Conservation (phyloP, 2,329 filamentous ascomycete genomes). For the Lachnellula willkommii region DNA sequence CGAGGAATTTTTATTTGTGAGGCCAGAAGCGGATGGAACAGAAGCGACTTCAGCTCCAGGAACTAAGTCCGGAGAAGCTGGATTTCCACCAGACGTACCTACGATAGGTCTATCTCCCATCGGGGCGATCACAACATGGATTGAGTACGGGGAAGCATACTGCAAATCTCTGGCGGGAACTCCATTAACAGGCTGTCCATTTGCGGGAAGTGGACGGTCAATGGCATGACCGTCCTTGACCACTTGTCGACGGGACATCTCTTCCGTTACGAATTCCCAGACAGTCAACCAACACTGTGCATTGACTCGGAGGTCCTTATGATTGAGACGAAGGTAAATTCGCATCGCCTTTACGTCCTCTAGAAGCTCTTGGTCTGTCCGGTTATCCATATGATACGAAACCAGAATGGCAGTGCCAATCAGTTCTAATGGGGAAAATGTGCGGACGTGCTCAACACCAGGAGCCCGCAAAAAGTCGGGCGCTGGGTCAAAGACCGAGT, state of each 20-base stretch:
- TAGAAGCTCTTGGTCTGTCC: conserved; percentile 28
- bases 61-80: not conserved
- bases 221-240: not conserved
- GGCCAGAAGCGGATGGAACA: not conserved
- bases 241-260: conserved; percentile 5
- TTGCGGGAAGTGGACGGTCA: not conserved
- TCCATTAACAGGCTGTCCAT: not conserved
- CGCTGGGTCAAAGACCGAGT: conserved; percentile 28
- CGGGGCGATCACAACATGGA: not conserved
- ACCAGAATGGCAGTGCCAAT: conserved; percentile 32
- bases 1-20: not conserved
- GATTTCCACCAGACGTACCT: not conserved
- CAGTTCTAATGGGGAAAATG: conserved; percentile 34
- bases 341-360: conserved; percentile 32
- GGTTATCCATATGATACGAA: conserved; percentile 26
- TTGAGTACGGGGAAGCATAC: not conserved
- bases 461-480: conserved; percentile 24
- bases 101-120: not conserved
- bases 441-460: conserved; percentile 28
- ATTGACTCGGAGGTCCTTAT: conserved; percentile 33
- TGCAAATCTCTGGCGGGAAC: not conserved
- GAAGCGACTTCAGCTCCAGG: not conserved
- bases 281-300: conserved; percentile 30
- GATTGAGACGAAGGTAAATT: conserved; percentile 25
- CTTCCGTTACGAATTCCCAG: conserved; percentile 29